Base-by-base conservation (phyloP, 805 yeast species). In the Scheffersomyces spartinae region DNA sequence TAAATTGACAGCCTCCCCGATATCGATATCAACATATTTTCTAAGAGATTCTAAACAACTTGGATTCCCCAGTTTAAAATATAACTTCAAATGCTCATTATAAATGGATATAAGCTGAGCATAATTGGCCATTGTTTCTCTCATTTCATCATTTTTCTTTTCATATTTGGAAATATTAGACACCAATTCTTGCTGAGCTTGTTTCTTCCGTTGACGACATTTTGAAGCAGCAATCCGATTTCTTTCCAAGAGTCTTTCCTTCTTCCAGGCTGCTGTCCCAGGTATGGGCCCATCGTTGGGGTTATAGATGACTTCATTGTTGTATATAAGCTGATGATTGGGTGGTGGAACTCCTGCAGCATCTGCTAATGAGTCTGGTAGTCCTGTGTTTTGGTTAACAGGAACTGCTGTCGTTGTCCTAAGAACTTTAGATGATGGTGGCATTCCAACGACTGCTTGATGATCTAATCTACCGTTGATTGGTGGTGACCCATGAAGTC, bases 241-340 rank as follows among this genome's bases (percentile, higher is more conserved):
- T 28, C 82, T 49, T 39, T 74, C 80, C 29, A 74, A 46, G 11
- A 74, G 40, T 24, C 80, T 47, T 15, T 73, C 77, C 33, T 54
- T 77, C 68, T 52, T 82, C 94, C 59, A 81, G 49, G 54, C 81
- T 29, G 68, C 68, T 10, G 62, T 70, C 28, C 81, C 81, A 1
- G 79, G 79, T 13, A 68, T 61, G 1, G 75, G 71, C 4, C 72
- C 72, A 29, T 61, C 53, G 45, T 67, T 49, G 8, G 72, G 68
- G 38, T 67, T 61, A 37, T 55, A 69, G 7, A 70, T 68, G 12
- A 69, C 64, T 42, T 70, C 71, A 38, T 69, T 65, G 37, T 68
- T 65, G 42, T 69, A 70, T 4, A 68, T 46, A n/a, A 70, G 42
- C 34, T 52, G 69, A 31, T 63, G 68, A 31, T 64, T 58, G 11